These are phyloP conservation scores for Piper longum DNA, from an alignment of 164 flowering plant species.

Conservation along the genomic window DNA sequence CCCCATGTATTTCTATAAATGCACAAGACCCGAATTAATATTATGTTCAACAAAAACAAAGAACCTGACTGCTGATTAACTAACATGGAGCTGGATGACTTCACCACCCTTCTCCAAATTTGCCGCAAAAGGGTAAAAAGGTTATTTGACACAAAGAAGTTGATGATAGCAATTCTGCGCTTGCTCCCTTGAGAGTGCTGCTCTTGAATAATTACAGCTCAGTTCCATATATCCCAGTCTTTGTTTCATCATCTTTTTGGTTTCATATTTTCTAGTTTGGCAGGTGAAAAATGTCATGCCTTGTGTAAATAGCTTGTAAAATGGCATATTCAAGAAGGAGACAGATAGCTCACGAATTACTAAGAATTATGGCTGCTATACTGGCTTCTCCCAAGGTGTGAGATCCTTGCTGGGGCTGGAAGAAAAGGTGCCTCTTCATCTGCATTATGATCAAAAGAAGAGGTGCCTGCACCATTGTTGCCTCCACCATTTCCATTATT, in stretches of 20 bases:
- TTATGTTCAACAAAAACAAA: not conserved
- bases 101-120: not conserved
- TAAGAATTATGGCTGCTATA: constrained; percentile 30
- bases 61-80: not conserved
- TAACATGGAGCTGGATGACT: not conserved
- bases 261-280: too few relatives aligned
- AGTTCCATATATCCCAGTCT: too few relatives aligned
- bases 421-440: constrained; percentile 81
- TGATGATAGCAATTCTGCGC: not conserved
- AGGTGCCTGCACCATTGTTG: constrained; percentile 15
- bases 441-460: constrained; percentile 22
- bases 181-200: not conserved
- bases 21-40: not conserved
- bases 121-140: not conserved
- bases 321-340: not conserved
- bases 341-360: not conserved
- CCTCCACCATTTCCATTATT: constrained; percentile 17
- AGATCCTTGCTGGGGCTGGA: constrained; percentile 43
- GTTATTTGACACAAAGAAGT: not conserved
- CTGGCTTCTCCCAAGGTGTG: constrained; percentile 65
- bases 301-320: too few relatives aligned
- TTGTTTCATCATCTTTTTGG: too few relatives aligned
- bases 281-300: too few relatives aligned
- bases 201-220: too few relatives aligned
- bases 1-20: not conserved